Evolutionary conservation across 306 rosid genomes (phyloP).

Genomic region (Vicia faba): DNA sequence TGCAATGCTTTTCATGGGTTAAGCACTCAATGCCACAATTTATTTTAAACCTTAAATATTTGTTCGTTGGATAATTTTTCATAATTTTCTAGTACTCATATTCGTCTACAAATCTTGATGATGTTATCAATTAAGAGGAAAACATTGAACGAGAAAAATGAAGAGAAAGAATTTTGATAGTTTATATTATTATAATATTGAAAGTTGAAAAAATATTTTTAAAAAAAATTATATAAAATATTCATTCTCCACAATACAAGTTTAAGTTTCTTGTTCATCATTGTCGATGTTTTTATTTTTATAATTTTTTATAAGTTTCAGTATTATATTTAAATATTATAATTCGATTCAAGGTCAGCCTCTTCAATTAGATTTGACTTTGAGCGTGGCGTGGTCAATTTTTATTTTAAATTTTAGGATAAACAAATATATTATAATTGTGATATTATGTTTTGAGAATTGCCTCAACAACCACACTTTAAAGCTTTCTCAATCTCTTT

Average conservation of each 20-base stretch:
- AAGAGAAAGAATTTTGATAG: conserved; percentile 19
- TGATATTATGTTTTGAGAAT: neutral
- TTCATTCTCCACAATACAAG: conserved; percentile 13
- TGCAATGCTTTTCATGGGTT: conserved; percentile 4
- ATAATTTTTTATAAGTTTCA: too few relatives aligned
- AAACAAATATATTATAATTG: too few relatives aligned
- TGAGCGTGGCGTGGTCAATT: too few relatives aligned
- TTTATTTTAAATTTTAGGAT: too few relatives aligned
- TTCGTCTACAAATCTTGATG: neutral
- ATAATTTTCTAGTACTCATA: conserved; percentile 10
- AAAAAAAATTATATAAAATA: neutral
- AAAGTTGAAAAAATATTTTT: neutral
- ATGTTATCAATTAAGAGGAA: conserved; percentile 25
- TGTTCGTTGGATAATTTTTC: neutral
- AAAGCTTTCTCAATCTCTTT: conserved; percentile 8
- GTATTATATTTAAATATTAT: too few relatives aligned
- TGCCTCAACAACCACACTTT: neutral
- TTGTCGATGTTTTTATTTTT: too few relatives aligned
- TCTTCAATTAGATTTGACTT: too few relatives aligned
- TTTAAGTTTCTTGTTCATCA: too few relatives aligned
- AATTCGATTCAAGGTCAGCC: too few relatives aligned
- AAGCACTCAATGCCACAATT: conserved; percentile 5
- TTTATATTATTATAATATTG: neutral
- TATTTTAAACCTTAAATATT: conserved; percentile 3
- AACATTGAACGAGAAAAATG: conserved; percentile 28